Evolutionary conservation across 2,329 filamentous ascomycete genomes (phyloP), one percentile per base, ranked within the genome.

Genomic region (Trichoderma simmonsii): DNA sequence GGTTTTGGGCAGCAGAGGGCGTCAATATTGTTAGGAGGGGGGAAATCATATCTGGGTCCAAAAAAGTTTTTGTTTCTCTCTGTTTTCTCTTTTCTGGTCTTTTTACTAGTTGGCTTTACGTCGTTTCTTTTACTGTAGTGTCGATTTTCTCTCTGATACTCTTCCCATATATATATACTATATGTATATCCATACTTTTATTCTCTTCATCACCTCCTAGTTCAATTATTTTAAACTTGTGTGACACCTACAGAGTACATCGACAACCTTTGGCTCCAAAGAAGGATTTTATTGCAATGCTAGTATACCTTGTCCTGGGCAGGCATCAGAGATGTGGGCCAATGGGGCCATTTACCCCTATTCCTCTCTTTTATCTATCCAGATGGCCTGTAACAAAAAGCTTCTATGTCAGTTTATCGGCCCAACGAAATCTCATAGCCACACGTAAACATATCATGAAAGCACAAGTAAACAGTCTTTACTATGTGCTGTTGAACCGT

Each of bases 1-100:
- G 71, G 77, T 76, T 80, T 59, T 71, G 54, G 62, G 69, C 39
- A 71, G 80, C 81, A 74, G 73, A 74, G 74, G 77, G 74, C 73
- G 72, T 72, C 72, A 73, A 68, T 66, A 77, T 77, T 73, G 77
- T 77, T 73, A 78, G 61, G 71, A 54, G 32, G 30, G 51, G 65
- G 51, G 39, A 51, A 70, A 60, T 51, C 12, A 43, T 63, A 63
- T 65, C 60, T 61, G 71, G 71, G 68, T 26, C 60, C 43, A 21
- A 51, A 24, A 72, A 79, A 79, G 77, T 74, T 77, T 77, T 28
- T 75, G 77, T 66, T 30, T 76, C 74, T 74, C 75, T 63, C 75
- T 75, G 75, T 60, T 61, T 70, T 71, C 73, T 36, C 64, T 56
- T 30, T 36, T 24, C 61, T 72, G 59, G 43, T 43, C 60, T 61